These are phyloP conservation scores for Russula olivacea DNA, from an alignment of 768 basidiomycete genomes.

Conservation along the genomic window DNA sequence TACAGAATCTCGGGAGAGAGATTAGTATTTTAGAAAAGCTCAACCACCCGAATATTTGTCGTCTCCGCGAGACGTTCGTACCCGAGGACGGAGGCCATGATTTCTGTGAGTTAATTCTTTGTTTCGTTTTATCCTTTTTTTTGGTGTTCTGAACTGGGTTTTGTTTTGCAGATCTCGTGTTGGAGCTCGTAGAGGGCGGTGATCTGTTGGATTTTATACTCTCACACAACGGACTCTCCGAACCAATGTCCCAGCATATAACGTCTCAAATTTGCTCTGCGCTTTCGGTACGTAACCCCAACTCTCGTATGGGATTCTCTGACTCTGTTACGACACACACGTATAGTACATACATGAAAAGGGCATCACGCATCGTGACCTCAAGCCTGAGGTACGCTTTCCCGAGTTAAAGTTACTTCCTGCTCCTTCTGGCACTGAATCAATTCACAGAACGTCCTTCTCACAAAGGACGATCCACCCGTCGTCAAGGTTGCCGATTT, in stretches of 20 bases:
- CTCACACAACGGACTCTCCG: constrained; percentile 47
- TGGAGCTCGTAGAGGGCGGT: constrained; percentile 83
- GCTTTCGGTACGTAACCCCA: constrained; percentile 45
- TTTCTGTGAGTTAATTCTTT: constrained; percentile 41
- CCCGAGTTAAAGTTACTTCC: background rate
- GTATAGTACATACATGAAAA: constrained; percentile 58
- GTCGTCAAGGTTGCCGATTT: constrained; percentile 91
- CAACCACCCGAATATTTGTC: constrained; percentile 78
- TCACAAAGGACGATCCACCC: constrained; percentile 67
- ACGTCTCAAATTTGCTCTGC: constrained; percentile 82
- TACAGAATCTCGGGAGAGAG: constrained; percentile 54
- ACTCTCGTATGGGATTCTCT: background rate
- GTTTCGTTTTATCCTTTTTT: fast-evolving
- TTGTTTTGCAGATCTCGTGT: constrained; percentile 54
- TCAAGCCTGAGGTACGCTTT: constrained; percentile 70
- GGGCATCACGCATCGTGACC: constrained; percentile 86
- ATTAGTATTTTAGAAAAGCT: constrained; percentile 73
- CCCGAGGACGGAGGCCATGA: constrained; percentile 47
- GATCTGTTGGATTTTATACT: constrained; percentile 82
- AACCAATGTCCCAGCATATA: constrained; percentile 57
- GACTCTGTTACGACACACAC: background rate
- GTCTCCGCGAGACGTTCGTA: constrained; percentile 69
- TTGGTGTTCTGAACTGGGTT: background rate
- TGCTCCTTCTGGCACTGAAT: background rate
- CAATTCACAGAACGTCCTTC: constrained; percentile 60